Evolutionary conservation across 2,329 filamentous ascomycete genomes (phyloP), one percentile per base, ranked within the genome.

Genomic region (Penicillium italicum): DNA sequence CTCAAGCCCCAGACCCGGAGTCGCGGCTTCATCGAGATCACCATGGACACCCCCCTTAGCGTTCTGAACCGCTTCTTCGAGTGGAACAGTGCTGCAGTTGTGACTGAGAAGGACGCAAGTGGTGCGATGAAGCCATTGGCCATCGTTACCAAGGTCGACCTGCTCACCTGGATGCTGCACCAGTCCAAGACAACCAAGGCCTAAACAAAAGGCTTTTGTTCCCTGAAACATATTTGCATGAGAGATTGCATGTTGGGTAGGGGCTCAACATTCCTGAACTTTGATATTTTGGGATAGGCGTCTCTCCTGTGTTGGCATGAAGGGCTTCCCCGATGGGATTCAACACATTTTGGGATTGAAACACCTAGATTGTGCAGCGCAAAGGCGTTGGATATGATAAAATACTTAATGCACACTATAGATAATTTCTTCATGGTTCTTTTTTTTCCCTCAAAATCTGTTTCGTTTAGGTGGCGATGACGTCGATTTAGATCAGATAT

Each of bases 61-160:
- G 87, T 89, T 42, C 81, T 99, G 51, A 93, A 91, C 79, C 86
- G 89, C 68, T 99, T 99, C 77, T 91, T 97, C 62, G 91, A 97
- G 77, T 97, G 94, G 91, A 97, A 99, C 76, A 94, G 89, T 64
- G 93, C 94, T 0, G 94, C 94, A 0, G 86, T 99, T 46, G 91
- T 99, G 3, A 99, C 93, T 0, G 92, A 97, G 73, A 82, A 84
- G 38, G 81, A 82, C 55, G 76, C 79, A 52, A 75, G 80, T 57
- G 83, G 77, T 12, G 82, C 82, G 43, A 71, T 85, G 63, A 95
- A 90, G 79, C 91, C 95, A 1, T 80, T 94, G 47, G 94, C 91
- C 8, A 85, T 99, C 9, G 92, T 95, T 8, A 97, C 94, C 31
- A 99, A 99, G 82, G 94, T 99, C 5, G 94, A 99, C 76, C 75